phyloP scores from a whole-genome alignment of 305 asterid genomes.

The Plantago rigida region DNA sequence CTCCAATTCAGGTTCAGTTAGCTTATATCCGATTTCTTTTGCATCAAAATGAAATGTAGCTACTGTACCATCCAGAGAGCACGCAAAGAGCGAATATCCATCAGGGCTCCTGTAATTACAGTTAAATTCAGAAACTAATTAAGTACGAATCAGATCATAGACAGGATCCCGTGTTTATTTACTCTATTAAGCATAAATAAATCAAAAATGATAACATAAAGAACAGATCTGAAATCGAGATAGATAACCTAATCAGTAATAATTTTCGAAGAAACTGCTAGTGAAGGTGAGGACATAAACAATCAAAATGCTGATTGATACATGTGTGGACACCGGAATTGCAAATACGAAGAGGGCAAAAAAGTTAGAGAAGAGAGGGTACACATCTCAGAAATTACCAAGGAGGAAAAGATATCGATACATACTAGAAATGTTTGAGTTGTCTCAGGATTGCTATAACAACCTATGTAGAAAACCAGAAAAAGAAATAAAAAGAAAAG shows the following conservation, averaged over 20 bases:
- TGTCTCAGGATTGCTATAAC: not conserved
- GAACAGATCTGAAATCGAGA: not conserved
- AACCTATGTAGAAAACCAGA: not conserved
- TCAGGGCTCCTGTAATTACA: conserved; percentile 81
- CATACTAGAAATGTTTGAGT: not conserved
- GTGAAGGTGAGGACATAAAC: not conserved
- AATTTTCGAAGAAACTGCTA: not conserved
- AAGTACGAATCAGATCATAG: not conserved
- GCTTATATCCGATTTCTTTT: conserved; percentile 65
- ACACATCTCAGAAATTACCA: not conserved
- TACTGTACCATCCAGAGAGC: conserved; percentile 88
- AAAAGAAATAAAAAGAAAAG: not conserved
- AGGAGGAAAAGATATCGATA: too few relatives aligned
- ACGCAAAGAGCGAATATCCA: conserved; percentile 87
- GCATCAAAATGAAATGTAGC: conserved; percentile 75
- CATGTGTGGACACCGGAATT: not conserved
- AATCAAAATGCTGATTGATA: not conserved
- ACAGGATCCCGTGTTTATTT: too few relatives aligned
- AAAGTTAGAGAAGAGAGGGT: not conserved
- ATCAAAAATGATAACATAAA: conserved; percentile 10
- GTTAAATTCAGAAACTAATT: conserved; percentile 17
- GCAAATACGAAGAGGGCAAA: not conserved
- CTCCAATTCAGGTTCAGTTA: conserved; percentile 70
- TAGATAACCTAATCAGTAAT: not conserved
- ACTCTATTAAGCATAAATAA: not conserved